Conservation (phyloP, 2,329 filamentous ascomycete species). For the Monosporascus sp. region DNA sequence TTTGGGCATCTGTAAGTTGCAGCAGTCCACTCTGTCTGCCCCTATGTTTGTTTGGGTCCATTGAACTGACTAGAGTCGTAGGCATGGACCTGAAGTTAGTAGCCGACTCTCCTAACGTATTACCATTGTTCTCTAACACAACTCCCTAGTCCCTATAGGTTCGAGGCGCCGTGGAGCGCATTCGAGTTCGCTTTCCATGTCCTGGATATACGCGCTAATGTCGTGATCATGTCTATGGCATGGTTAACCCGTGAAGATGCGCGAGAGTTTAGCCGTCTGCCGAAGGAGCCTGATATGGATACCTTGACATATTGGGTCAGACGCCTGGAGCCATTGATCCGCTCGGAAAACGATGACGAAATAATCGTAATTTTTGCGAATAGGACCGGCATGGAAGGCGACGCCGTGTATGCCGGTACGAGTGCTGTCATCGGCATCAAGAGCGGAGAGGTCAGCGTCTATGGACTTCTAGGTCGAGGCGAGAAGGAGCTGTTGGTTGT, state of each 20-base stretch:
- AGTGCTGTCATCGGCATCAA: conserved; percentile 65
- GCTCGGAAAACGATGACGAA: conserved; percentile 46
- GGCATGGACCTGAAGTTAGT: conserved; percentile 59
- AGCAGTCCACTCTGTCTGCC: conserved; percentile 2
- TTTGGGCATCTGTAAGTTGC: conserved; percentile 53
- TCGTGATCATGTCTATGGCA: conserved; percentile 72
- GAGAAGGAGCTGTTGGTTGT: conserved; percentile 65
- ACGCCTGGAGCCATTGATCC: conserved; percentile 61
- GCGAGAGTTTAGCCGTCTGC: conserved; percentile 39
- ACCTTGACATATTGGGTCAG: conserved; percentile 72
- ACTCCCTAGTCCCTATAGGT: conserved; percentile 40
- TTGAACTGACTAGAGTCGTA: conserved; percentile 17
- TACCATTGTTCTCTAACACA: conserved; percentile 12
- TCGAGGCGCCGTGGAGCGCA: conserved; percentile 43
- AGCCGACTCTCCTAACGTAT: conserved; percentile 7
- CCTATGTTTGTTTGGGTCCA: conserved; percentile 1
- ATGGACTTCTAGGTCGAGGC: conserved; percentile 65
- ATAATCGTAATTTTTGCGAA: conserved; percentile 73
- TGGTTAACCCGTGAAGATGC: conserved; percentile 62
- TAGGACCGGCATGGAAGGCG: conserved; percentile 60
- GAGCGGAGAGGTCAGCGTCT: conserved; percentile 60
- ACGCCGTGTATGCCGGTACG: conserved; percentile 67
- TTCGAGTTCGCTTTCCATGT: conserved; percentile 54
- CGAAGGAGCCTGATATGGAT: conserved; percentile 62
- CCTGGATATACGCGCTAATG: conserved; percentile 47